Conservation (phyloP, 768 basidiomycete genomes). For the Tricholoma saponaceum region DNA sequence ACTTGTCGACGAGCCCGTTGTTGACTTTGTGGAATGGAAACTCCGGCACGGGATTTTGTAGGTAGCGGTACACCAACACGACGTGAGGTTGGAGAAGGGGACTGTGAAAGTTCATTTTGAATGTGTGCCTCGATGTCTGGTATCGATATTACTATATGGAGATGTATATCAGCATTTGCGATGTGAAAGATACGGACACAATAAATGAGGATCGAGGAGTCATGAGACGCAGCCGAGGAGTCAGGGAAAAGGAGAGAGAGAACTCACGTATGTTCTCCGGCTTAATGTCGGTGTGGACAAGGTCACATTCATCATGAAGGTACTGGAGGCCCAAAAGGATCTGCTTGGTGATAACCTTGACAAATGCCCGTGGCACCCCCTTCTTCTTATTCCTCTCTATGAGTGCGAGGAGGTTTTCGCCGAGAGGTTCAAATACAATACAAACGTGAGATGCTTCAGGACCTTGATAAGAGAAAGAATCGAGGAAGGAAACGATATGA, state of each 20-base stretch:
- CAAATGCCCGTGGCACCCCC: conserved; percentile 76
- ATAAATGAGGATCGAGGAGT: conserved; percentile 22
- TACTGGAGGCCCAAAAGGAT: conserved; percentile 87
- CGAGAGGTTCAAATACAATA: conserved; percentile 86
- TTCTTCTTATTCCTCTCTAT: conserved; percentile 78
- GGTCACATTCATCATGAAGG: conserved; percentile 87
- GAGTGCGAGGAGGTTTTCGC: conserved; percentile 71
- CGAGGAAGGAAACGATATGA: conserved; percentile 86
- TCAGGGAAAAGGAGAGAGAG: conserved; percentile 7
- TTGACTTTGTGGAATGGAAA: conserved; percentile 55
- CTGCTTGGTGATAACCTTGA: conserved; percentile 84
- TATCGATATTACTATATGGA: conserved; percentile 69
- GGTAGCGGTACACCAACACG: conserved; percentile 77
- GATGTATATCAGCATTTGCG: conserved; percentile 21
- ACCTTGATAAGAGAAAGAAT: conserved; percentile 78
- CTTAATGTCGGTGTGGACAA: conserved; percentile 93
- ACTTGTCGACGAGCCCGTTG: conserved; percentile 57
- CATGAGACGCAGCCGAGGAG: conserved; percentile 1
- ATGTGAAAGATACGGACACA: conserved; percentile 23
- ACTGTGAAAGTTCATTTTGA: conserved; percentile 58
- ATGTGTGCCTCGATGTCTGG: conserved; percentile 80
- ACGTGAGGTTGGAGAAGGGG: conserved; percentile 71
- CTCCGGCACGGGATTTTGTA: conserved; percentile 56
- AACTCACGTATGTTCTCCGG: conserved; percentile 91
- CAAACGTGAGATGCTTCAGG: conserved; percentile 79